Evolutionary conservation across 2,329 filamentous ascomycete genomes (phyloP), one percentile per base, ranked within the genome.

Genomic region (Cordyceps cateniannulata): DNA sequence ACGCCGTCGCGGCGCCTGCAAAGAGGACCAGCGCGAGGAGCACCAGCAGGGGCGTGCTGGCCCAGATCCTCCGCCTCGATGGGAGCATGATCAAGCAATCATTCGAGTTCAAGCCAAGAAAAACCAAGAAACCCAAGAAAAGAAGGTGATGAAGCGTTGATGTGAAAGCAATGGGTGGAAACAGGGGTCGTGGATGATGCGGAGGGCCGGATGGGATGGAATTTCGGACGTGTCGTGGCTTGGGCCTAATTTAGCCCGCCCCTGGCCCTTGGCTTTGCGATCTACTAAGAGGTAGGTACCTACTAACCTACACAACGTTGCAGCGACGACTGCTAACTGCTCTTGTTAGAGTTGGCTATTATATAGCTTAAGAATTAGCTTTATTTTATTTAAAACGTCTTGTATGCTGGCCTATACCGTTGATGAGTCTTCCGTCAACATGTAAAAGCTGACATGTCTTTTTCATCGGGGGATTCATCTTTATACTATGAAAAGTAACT

Each of bases 1-100:
- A 97, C 29, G 92, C 95, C 59, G 79, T 75, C 18, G 79, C 79
- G n/a, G 74, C 72, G 56, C 67, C 68, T 35, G 75, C 71, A 63
- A 84, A 73, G 59, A 79, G 65, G 48, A 78, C 62, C 53, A 76
- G 62, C 57, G 72, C 64, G 58, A 80, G 64, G 62, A 59, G 56
- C 27, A 72, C 67, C 56, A 76, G 63, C 65, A 68, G 64, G 63
- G 74, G 64, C 62, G 71, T 64, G 64, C 66, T 64, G 32, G 65
- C 64, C 69, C 71, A 69, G 65, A 67, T 67, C 69, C 69, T 71
- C 67, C 70, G 71, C 71, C 69, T 66, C 53, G 63, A 66, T 61
- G 66, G 64, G 54, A 68, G 63, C 73, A 75, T 76, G 44, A 27
- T 47, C 7, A 47, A 27, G 22, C 29, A 24, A 20, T 44, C 56